Base-by-base conservation (phyloP, 805 yeast genomes). In the Ogataea saltuana region DNA sequence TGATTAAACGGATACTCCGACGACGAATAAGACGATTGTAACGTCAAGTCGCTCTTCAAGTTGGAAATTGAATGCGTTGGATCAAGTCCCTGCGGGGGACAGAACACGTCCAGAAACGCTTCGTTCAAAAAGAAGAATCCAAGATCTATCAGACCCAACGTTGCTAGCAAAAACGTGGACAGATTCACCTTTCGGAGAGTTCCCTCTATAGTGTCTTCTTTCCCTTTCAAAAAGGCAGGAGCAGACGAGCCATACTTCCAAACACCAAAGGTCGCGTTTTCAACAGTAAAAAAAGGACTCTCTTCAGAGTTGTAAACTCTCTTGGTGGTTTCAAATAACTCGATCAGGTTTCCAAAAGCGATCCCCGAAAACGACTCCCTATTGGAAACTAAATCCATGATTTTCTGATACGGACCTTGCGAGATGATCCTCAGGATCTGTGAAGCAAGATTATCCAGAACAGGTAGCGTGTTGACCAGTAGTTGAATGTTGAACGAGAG, bases 101-200 rank as follows among this genome's bases (percentile, higher is more conserved):
- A 89, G 60, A 93, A 90, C 1, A 89, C 86, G 47, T 85, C 90
- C 43, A 91, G 67, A 54, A 93, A 91, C 39, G 85, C 80, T 56
- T 86, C 88, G 63, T 93, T 87, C 50, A 93, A 72, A 57, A 84
- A 81, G 65, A 82, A 85, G 61, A 93, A 88, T 1, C 97, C 98
- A 34, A 87, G 83, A 48, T 88, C 93, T 39, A 85, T 76, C 13
- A 87, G 73, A 36, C 96, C 96, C 45, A 90, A 72, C 1, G 93
- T 79, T 0, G 97, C 93, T n/a, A 89, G 76, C 30, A 89, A 68
- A 58, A 88, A 93, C 0, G 96, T 88, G 0, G 96, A 87, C 50
- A 93, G 65, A 55, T 93, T 93, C 1, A 89, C 86, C 54, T 91
- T 86, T 45, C 95, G 80, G 25, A 91, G 63, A 0, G 93, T 81